Base-by-base conservation (phyloP, 805 yeast species). In the Tetrapisispora pingtungensis region DNA sequence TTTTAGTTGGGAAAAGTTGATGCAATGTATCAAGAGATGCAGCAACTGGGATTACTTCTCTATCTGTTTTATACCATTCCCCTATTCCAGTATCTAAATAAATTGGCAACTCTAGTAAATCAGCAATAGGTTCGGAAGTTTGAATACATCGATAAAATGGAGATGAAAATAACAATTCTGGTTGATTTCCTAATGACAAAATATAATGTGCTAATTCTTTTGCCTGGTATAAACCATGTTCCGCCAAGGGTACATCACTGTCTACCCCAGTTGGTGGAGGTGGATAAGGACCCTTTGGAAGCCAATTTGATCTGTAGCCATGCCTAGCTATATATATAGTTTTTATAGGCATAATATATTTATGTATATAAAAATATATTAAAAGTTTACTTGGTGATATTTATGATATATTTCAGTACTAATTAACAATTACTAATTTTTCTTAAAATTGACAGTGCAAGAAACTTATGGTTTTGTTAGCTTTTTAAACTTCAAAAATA, bases 141-240 rank as follows among this genome's bases (percentile, higher is more conserved):
- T 93, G 86, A 7, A 88, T 68, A 61, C 97, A 93, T 46, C 97
- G 70, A 60, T 85, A 88, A 61, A 88, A 89, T 0, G 97, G 97
- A 15, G 95, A 82, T 0, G 83, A 65, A 49, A 87, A 73, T 10
- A 93, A 73, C 46, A 82, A 64, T 48, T 83, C 80, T 1, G 95
- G 94, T 45, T 72, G 73, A 4, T 82, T 81, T 6, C 62, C 59
- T 13, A 65, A 56, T 0, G 76, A 69, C 15, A 74, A 52, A 15
- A 89, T 56, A 57, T 72, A 81, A 22, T 66, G 72, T 0, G 84
- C 88, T 49, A 93, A 66, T 56, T 93, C 93, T 33, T 74, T 69
- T 0, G 97, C 94, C 65, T 93, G 97, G 10, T 79, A 81, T 2
- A 77, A 80, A 4, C 97, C 98, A 58, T 86, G 95, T 1, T 78